Percentiles rank a stretch among this genome's conserved stretches.
phyloP scores from a whole-genome alignment of 179 eudicot species.

The Amaranthus tricolor region DNA sequence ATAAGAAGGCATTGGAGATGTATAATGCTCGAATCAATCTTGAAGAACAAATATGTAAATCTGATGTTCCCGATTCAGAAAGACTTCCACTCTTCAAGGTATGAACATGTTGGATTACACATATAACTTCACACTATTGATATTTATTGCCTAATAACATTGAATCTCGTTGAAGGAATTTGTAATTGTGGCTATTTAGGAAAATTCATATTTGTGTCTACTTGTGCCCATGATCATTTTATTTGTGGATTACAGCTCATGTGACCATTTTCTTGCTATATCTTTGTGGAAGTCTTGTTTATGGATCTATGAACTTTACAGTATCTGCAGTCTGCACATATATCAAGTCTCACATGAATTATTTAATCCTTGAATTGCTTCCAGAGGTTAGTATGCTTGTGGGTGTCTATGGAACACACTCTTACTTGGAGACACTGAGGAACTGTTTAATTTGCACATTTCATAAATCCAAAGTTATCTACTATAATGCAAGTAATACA shows the following conservation, averaged over 20 bases:
- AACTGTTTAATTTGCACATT: no score
- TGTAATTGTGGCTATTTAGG: neutral
- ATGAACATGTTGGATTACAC: conserved; percentile 13
- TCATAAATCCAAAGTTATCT: neutral
- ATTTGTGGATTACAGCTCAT: neutral
- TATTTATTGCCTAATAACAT: neutral
- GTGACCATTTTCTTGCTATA: conserved; percentile 3
- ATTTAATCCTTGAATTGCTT: neutral
- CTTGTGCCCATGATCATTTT: neutral
- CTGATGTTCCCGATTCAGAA: conserved; percentile 56
- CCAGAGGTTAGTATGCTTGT: neutral
- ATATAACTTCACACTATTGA: neutral
- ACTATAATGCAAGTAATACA: no score
- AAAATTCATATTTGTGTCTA: neutral
- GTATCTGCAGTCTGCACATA: neutral
- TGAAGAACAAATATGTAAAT: conserved; percentile 62
- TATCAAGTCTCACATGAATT: neutral
- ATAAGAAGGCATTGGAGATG: conserved; percentile 78
- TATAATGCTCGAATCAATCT: conserved; percentile 56
- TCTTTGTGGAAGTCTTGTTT: neutral
- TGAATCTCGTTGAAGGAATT: neutral
- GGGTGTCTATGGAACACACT: neutral
- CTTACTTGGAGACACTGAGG: neutral
- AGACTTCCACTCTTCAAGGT: conserved; percentile 77
- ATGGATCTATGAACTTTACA: neutral